These are phyloP conservation scores for Tubosaeta sp. DNA, from an alignment of 768 basidiomycete species.

Conservation along the genomic window DNA sequence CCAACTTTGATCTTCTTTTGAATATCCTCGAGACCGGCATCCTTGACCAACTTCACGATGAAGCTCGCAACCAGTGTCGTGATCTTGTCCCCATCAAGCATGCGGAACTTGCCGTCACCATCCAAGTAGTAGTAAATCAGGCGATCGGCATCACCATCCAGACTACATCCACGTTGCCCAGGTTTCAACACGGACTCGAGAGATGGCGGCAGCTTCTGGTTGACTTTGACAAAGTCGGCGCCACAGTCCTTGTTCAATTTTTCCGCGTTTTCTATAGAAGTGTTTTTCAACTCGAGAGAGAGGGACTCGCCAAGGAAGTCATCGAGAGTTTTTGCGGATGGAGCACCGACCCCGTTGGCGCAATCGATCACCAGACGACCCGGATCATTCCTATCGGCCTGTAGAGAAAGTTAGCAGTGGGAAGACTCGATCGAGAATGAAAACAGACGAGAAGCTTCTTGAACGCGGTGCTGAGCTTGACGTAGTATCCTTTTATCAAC, in stretches of 20 bases:
- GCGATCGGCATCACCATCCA: slow-evolving; percentile 97
- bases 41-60: slow-evolving; percentile 84
- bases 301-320: slow-evolving; percentile 58
- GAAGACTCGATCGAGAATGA: neutral
- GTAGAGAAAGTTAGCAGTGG: slow-evolving; percentile 6
- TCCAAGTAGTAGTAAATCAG: slow-evolving; percentile 94
- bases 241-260: slow-evolving; percentile 86
- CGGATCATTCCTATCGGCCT: slow-evolving; percentile 57
- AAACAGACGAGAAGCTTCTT: slow-evolving; percentile 78
- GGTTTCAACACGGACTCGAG: slow-evolving; percentile 57
- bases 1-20: slow-evolving; percentile 68
- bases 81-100: slow-evolving; percentile 99
- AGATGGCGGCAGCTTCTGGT: slow-evolving; percentile 80
- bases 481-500: slow-evolving; percentile 77
- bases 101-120: slow-evolving; percentile 69
- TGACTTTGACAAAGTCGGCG: slow-evolving; percentile 96
- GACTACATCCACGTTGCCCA: slow-evolving; percentile 83
- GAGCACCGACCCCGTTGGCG: slow-evolving; percentile 95
- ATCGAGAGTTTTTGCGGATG: slow-evolving; percentile 58
- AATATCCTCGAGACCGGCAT: slow-evolving; percentile 69
- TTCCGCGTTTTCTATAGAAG: slow-evolving; percentile 56
- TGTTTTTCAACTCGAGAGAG: slow-evolving; percentile 66
- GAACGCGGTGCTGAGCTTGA: slow-evolving; percentile 78
- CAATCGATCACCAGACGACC: slow-evolving; percentile 83
- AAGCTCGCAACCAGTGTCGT: slow-evolving; percentile 90